Evolutionary conservation across 495 filamentous ascomycete species (phyloP).

Genomic region (Xylaria cubensis): DNA sequence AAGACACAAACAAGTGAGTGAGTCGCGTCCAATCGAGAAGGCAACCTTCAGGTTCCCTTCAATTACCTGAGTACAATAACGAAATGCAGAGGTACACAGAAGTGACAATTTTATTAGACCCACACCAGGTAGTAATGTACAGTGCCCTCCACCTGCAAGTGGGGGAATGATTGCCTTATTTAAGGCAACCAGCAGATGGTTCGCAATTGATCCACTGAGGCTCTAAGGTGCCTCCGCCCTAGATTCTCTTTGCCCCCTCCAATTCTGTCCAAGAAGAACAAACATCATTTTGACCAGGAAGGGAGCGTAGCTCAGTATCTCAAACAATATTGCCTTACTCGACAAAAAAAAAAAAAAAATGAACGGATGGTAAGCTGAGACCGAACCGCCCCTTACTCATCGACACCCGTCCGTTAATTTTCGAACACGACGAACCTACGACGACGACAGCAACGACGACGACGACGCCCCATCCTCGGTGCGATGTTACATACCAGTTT

Average conservation of each 20-base stretch:
- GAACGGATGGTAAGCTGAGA: neutral
- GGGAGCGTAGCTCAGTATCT: neutral
- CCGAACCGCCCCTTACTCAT: neutral
- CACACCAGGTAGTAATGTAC: too few species aligned
- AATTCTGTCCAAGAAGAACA: neutral
- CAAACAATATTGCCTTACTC: neutral
- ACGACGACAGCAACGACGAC: conserved; percentile 2
- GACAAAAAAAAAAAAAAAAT: too few species aligned
- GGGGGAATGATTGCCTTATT: too few species aligned
- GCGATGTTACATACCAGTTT: neutral
- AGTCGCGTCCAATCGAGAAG: neutral
- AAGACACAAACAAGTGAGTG: too few species aligned
- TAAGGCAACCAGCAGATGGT: conserved; percentile 5
- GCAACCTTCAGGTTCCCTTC: too few species aligned
- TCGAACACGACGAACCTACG: neutral
- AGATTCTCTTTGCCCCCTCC: neutral
- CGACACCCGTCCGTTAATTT: neutral
- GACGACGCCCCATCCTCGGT: neutral
- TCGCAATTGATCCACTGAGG: too few species aligned
- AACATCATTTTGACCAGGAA: neutral
- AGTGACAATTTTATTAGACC: too few species aligned
- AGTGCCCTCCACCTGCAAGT: too few species aligned
- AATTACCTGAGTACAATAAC: too few species aligned
- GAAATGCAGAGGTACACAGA: too few species aligned
- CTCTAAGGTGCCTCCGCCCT: too few species aligned